A percentile compares a stretch with the other conserved stretches of the same genome.
Conservation (phyloP, 345 rosid species). For the Linum trigynum region DNA sequence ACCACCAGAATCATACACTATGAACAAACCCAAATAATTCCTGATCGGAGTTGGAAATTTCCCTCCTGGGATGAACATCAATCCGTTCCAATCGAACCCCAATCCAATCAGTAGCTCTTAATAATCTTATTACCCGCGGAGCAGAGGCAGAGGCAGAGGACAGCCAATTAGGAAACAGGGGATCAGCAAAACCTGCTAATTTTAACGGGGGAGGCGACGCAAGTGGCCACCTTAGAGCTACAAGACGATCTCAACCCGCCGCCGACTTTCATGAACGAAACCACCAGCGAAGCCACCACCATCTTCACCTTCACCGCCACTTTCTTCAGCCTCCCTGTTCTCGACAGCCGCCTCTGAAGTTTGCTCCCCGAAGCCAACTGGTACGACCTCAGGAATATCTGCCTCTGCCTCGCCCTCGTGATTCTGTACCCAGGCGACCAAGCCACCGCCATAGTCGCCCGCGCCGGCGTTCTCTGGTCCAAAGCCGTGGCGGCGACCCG, state of each 20-base stretch:
- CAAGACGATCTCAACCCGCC: not conserved
- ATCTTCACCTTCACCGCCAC: slow-evolving; percentile 27
- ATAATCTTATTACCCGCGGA: no score
- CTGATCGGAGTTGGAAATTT: no score
- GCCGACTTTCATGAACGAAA: not conserved
- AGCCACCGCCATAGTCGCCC: not conserved
- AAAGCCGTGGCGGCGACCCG: not conserved
- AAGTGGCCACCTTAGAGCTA: not conserved
- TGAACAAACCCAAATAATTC: no score
- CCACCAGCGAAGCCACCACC: slow-evolving; percentile 19
- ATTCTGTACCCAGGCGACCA: slow-evolving; percentile 22
- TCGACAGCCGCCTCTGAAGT: slow-evolving; percentile 10
- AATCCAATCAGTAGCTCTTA: no score
- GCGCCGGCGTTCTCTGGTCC: not conserved
- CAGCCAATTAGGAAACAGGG: no score
- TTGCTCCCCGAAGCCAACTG: slow-evolving; percentile 24
- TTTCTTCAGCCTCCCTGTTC: slow-evolving; percentile 23
- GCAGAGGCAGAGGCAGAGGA: no score
- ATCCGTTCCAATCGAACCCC: no score
- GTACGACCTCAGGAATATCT: slow-evolving; percentile 37
- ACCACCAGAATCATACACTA: no score
- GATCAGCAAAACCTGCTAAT: not conserved
- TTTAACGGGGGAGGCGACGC: not conserved
- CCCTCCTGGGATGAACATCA: no score
- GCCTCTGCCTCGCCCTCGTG: slow-evolving; percentile 39